Conservation (phyloP, 768 basidiomycete species). For the Leccinum variicolor region DNA sequence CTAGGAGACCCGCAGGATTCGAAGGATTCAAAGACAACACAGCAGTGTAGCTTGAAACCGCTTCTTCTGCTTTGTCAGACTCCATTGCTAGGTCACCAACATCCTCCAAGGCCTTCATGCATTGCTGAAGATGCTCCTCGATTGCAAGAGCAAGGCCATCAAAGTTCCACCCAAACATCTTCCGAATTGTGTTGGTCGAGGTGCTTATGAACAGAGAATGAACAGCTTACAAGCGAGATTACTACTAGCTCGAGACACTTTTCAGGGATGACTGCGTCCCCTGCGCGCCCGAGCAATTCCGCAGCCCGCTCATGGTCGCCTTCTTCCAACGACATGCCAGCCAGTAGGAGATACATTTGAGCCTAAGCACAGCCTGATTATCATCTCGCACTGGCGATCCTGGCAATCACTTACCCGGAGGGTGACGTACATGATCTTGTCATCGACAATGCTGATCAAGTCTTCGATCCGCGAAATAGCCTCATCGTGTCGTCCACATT, state of each 20-base stretch:
- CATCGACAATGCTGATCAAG: background rate
- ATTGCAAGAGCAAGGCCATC: background rate
- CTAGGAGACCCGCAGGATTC: background rate
- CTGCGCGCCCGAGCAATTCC: background rate
- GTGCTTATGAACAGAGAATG: too few relatives aligned
- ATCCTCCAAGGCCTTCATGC: background rate
- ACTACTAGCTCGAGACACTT: too few relatives aligned
- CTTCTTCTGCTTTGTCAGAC: background rate
- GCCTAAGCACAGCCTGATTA: background rate
- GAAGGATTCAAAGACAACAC: background rate
- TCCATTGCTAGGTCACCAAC: background rate
- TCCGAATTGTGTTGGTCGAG: background rate
- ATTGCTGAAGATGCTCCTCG: background rate
- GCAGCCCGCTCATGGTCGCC: background rate
- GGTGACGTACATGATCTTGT: background rate
- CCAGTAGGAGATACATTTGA: constrained; percentile 2
- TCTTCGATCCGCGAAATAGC: constrained; percentile 7
- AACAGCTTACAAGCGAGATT: background rate
- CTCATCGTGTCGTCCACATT: background rate
- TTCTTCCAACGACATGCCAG: background rate
- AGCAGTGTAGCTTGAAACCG: background rate
- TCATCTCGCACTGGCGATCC: too few relatives aligned
- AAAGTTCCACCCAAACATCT: constrained; percentile 15
- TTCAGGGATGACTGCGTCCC: too few relatives aligned
- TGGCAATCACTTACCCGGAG: background rate